Conservation (phyloP, 2,329 filamentous ascomycete genomes). For the Exophiala dermatitidis region DNA sequence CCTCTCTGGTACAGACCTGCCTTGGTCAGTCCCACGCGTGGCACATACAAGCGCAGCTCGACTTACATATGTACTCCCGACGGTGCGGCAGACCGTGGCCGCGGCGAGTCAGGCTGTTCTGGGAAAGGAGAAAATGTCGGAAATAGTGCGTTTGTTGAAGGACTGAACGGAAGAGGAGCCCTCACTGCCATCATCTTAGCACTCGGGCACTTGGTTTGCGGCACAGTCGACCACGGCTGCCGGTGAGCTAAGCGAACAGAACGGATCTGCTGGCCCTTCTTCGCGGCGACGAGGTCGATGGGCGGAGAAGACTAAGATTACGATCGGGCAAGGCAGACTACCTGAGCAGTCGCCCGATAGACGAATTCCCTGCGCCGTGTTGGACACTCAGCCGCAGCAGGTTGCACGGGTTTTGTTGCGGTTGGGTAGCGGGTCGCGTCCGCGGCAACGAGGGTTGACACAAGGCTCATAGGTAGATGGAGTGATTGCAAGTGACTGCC, state of each 20-base stretch:
- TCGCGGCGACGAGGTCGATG: not conserved
- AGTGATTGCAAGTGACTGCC: not conserved
- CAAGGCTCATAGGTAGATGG: conserved; percentile 7
- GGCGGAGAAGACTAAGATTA: conserved; percentile 1
- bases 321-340: conserved; percentile 17
- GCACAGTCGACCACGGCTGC: conserved; percentile 14
- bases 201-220: conserved; percentile 1
- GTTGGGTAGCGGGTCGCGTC: conserved; percentile 17
- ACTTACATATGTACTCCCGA: conserved; percentile 50
- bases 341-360: conserved; percentile 2
- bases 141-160: conserved; percentile 45
- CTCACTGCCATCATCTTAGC: conserved; percentile 50
- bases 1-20: conserved; percentile 17
- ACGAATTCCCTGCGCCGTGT: not conserved
- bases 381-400: conserved; percentile 3
- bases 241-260: conserved; percentile 1
- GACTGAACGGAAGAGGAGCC: conserved; percentile 57
- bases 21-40: conserved; percentile 31
- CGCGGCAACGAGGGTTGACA: conserved; percentile 16
- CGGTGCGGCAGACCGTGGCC: conserved; percentile 44
- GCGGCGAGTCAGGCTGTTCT: conserved; percentile 50
- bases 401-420: conserved; percentile 16
- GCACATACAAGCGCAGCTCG: conserved; percentile 36
- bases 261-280: not conserved
- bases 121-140: conserved; percentile 48